These are phyloP conservation scores for Diaporthe sp. DNA, from an alignment of 2,329 filamentous ascomycete species.

Conservation along the genomic window DNA sequence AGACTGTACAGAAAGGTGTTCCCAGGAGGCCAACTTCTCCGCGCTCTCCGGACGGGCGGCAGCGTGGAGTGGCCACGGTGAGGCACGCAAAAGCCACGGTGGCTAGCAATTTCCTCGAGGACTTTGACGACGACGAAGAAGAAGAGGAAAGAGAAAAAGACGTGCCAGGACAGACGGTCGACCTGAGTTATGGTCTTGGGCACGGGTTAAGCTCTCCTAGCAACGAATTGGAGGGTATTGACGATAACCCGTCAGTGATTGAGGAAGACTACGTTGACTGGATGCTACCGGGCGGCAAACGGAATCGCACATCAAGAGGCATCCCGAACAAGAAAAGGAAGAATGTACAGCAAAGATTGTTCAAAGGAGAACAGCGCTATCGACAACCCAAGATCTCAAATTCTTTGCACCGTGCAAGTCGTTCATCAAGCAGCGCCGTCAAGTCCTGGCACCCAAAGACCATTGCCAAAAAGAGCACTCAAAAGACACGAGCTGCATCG, in stretches of 20 bases:
- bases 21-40: slow-evolving; percentile 50
- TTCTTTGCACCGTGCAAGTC: slow-evolving; percentile 41
- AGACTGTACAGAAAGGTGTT: slow-evolving; percentile 49
- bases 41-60: slow-evolving; percentile 55
- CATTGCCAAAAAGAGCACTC: slow-evolving; percentile 36
- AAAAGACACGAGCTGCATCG: slow-evolving; percentile 27
- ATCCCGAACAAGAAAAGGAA: slow-evolving; percentile 50
- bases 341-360: slow-evolving; percentile 48
- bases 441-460: neutral
- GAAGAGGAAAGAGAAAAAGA: slow-evolving; percentile 19
- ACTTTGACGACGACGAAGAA: slow-evolving; percentile 31
- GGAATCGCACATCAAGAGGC: slow-evolving; percentile 50
- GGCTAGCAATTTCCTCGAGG: slow-evolving; percentile 27
- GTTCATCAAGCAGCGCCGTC: neutral
- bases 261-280: slow-evolving; percentile 68
- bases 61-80: slow-evolving; percentile 52
- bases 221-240: slow-evolving; percentile 38
- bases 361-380: slow-evolving; percentile 47
- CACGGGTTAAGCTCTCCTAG: neutral
- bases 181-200: neutral
- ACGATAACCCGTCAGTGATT: slow-evolving; percentile 52
- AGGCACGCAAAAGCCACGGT: neutral
- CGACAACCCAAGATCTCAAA: slow-evolving; percentile 53
- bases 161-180: neutral
- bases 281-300: slow-evolving; percentile 63